phyloP scores from a whole-genome alignment of 108 stramenopile species.

The Nannochloropsis gaditana region DNA sequence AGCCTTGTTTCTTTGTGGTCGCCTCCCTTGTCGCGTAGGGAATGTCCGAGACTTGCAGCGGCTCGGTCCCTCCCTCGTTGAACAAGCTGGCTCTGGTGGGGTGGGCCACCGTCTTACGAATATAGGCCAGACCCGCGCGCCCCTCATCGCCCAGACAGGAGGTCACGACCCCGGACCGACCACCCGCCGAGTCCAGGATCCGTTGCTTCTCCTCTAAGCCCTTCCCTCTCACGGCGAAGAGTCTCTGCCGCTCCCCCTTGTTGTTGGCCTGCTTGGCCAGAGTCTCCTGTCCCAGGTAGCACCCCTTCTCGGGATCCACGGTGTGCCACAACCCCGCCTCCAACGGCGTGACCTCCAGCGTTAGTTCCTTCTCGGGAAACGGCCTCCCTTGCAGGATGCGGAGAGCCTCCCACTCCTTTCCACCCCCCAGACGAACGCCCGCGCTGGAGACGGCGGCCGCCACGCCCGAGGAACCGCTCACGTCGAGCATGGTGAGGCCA shows the following conservation, averaged over 20 bases:
- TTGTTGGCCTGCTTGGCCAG: constrained; percentile 29
- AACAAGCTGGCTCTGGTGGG: neutral
- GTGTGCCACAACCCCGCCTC: constrained; percentile 48
- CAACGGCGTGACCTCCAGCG: constrained; percentile 33
- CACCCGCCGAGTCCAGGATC: neutral
- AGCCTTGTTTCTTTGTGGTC: neutral
- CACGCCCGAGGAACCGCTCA: neutral
- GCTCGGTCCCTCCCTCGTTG: neutral
- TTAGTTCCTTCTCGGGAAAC: constrained; percentile 43
- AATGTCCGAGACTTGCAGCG: neutral
- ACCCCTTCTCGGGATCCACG: constrained; percentile 45
- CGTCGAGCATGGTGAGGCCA: neutral
- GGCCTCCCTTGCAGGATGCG: constrained; percentile 39
- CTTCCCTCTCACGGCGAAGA: neutral
- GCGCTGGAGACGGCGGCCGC: neutral
- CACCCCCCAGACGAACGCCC: neutral
- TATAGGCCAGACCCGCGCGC: neutral
- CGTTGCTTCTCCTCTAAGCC: neutral
- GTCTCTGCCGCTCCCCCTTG: neutral
- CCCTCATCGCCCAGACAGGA: neutral
- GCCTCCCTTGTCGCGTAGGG: neutral
- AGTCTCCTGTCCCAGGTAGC: constrained; percentile 46
- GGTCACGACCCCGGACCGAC: neutral
- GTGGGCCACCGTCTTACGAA: neutral
- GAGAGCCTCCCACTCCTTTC: constrained; percentile 27